These are phyloP conservation scores for Malassezia restricta DNA, from an alignment of 1,284 basidiomycete genomes.

Conservation along the genomic window DNA sequence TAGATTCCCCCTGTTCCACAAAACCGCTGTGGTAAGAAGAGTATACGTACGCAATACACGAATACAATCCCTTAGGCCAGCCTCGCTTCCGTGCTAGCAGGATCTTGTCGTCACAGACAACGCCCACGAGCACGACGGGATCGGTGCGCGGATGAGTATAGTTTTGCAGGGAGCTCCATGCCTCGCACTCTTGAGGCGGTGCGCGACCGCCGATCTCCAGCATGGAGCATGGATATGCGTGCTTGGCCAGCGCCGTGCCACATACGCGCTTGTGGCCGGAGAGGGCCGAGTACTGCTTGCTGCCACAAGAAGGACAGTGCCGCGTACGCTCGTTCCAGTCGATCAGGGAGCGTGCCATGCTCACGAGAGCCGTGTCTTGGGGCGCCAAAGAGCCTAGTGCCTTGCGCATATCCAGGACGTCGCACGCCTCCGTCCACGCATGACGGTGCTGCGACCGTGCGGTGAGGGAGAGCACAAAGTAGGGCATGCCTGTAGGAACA, in stretches of 20 bases:
- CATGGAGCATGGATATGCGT: conserved; percentile 1
- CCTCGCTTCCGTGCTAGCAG: conserved; percentile 71
- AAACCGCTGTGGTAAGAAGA: conserved; percentile 22
- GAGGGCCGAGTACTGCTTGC: conserved; percentile 73
- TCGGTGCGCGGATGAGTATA: conserved; percentile 40
- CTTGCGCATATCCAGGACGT: conserved; percentile 35
- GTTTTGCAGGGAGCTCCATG: conserved; percentile 19
- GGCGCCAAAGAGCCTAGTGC: conserved; percentile 21
- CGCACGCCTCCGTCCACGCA: conserved; percentile 15
- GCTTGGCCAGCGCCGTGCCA: conserved; percentile 26
- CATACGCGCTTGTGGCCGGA: conserved; percentile 89
- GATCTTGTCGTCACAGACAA: conserved; percentile 66
- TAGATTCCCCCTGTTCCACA: conserved; percentile 50
- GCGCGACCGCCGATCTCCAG: conserved; percentile 19
- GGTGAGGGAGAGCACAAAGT: conserved; percentile 39
- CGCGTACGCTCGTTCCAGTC: conserved; percentile 48
- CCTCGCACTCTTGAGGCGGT: not conserved
- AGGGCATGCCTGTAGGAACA: conserved; percentile 28
- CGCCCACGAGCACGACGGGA: conserved; percentile 77
- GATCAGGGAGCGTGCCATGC: conserved; percentile 30
- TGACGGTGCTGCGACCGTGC: conserved; percentile 17
- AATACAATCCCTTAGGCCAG: conserved; percentile 46
- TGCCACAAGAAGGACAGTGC: conserved; percentile 82
- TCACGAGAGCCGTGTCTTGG: conserved; percentile 31
- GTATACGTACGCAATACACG: conserved; percentile 31